Evolutionary conservation across 345 rosid genomes (phyloP).

Genomic region (Brassica incana): DNA sequence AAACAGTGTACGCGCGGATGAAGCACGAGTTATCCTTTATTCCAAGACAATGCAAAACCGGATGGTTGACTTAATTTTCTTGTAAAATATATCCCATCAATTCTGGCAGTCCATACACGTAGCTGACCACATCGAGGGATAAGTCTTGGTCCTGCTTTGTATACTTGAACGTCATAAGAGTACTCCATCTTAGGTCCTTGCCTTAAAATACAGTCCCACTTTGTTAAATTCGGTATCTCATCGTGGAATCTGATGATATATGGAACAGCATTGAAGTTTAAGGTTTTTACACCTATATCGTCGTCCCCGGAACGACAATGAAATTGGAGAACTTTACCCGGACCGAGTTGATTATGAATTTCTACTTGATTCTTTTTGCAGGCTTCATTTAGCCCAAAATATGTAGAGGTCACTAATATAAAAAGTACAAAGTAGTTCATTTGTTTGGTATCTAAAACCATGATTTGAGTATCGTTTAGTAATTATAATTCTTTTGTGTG

Average conservation of each 20-base stretch:
- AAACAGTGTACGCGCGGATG: background rate
- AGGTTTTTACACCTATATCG: background rate
- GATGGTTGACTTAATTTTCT: background rate
- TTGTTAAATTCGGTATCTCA: background rate
- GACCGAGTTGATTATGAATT: background rate
- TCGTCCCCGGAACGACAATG: background rate
- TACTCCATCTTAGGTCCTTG: background rate
- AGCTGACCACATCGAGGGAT: slow-evolving; percentile 7
- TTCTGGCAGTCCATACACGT: background rate
- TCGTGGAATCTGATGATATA: background rate
- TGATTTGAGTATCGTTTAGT: background rate
- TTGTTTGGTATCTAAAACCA: background rate
- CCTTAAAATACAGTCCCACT: background rate
- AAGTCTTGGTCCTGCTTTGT: background rate
- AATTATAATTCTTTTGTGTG: background rate
- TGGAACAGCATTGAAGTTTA: background rate
- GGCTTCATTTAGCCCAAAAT: background rate
- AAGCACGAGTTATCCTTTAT: background rate
- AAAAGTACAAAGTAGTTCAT: background rate
- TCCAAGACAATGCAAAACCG: background rate
- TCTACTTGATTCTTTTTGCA: background rate
- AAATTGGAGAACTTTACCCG: background rate
- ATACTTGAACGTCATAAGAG: background rate
- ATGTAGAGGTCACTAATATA: background rate
- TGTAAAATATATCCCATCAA: background rate